A percentile compares a stretch with the other conserved stretches of the same genome.
Conservation (phyloP, 2,329 filamentous ascomycete genomes). For the Colletotrichum costaricense region DNA sequence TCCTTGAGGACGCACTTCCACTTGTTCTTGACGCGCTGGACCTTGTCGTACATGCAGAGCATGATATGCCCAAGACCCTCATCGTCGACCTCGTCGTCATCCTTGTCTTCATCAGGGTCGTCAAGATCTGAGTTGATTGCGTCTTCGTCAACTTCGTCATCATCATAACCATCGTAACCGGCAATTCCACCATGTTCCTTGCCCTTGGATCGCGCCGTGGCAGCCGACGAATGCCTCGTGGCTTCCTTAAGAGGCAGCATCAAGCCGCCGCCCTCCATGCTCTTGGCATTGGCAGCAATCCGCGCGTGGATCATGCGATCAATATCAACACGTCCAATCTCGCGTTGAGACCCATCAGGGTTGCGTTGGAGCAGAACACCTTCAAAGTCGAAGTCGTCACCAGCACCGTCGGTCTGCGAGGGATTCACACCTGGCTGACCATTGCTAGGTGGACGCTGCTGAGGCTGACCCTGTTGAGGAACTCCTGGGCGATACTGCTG, state of each 20-base stretch:
- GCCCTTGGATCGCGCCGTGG: conserved; percentile 35
- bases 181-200: conserved; percentile 50
- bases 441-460: conserved; percentile 38
- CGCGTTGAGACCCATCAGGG: conserved; percentile 63
- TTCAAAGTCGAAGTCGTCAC: conserved; percentile 66
- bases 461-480: conserved; percentile 44
- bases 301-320: conserved; percentile 77
- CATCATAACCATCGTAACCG: conserved; percentile 74
- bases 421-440: conserved; percentile 40
- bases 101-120: conserved; percentile 87
- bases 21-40: conserved; percentile 99
- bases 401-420: conserved; percentile 79
- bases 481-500: conserved; percentile 25
- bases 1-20: conserved; percentile 99
- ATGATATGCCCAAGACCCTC: conserved; percentile 89
- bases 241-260: conserved; percentile 78
- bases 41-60: conserved; percentile 99
- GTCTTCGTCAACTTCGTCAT: conserved; percentile 81
- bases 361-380: conserved; percentile 70
- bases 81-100: conserved; percentile 88
- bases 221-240: conserved; percentile 47
- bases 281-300: conserved; percentile 72
- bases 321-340: conserved; percentile 71
- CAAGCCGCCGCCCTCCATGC: conserved; percentile 80
- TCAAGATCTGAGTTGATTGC: conserved; percentile 99